Base-by-base conservation (phyloP, 2,329 filamentous ascomycete species). In the Monosporascus sp. region DNA sequence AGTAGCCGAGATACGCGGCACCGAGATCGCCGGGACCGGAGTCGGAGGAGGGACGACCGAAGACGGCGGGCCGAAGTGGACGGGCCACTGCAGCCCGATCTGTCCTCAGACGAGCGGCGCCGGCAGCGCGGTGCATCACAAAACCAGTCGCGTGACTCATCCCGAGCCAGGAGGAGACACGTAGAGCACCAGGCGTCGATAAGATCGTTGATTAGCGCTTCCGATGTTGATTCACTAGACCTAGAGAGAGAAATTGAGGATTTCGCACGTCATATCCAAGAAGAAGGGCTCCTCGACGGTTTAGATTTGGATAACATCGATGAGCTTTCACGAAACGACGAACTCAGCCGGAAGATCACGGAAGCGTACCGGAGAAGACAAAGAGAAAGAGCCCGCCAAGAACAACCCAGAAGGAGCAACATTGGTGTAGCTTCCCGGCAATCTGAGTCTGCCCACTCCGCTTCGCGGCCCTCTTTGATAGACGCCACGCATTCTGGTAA, bases 181-280 rank as follows among this genome's bases (percentile, higher is more conserved):
- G 78, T 97, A 47, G 90, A 94, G 65, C 93, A 97, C 65, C 93
- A 97, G 72, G 87, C 90, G 1, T 96, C 91, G 54, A 74, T 97
- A 58, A 79, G 92, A 50, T 96, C 89, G 9, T 73, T 97, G 54
- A 84, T 97, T 54, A 92, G 89, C 64, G 82, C 86, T 5, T 89
- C 88, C 0, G 88, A 92, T 57, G 78, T 89, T 53, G 89, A 89
- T 60, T 84, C 86, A 46, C 80, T 84, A 20, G 88, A 93, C 59
- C 86, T 96, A 62, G 88, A 96, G 66, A 84, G 88, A 55, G 91
- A 96, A 66, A 95, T 97, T 54, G 82, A 94, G 60, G 90, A 94
- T 55, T 95, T 97, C 62, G 82, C 95, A 60, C 83, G 90, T 44
- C 90, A 96, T 66, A 96, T 96, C 54, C 81, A 92, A 60, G 87